These are phyloP conservation scores for Chrysoporthe deuterocubensis DNA, from an alignment of 2,329 filamentous ascomycete species.

Conservation along the genomic window DNA sequence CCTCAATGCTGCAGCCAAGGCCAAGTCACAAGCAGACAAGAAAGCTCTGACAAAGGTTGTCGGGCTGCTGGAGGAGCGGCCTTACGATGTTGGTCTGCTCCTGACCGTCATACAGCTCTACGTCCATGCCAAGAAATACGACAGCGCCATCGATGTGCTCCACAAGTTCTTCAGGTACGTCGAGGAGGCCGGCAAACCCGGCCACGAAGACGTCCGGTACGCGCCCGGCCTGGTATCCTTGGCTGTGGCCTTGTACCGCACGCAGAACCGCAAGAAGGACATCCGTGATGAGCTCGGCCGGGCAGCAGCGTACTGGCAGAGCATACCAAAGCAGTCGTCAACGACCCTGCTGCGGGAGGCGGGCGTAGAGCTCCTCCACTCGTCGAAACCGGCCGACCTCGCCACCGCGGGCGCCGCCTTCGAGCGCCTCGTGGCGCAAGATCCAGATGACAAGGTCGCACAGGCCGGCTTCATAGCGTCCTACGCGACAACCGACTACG, in stretches of 20 bases:
- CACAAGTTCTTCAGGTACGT: conserved; percentile 76
- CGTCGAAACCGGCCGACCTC: conserved; percentile 70
- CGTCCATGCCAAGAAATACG: conserved; percentile 70
- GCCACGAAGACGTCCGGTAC: conserved; percentile 72
- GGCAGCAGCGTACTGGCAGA: conserved; percentile 80
- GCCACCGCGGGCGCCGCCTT: conserved; percentile 79
- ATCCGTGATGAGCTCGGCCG: conserved; percentile 76
- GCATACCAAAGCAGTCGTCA: conserved; percentile 37
- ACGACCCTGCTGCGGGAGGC: conserved; percentile 72
- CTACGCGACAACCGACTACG: conserved; percentile 65
- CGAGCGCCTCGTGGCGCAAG: conserved; percentile 66
- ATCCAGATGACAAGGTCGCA: conserved; percentile 70
- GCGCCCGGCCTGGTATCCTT: conserved; percentile 84
- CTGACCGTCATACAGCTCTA: conserved; percentile 84
- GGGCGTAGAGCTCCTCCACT: conserved; percentile 80
- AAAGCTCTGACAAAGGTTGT: conserved; percentile 72
- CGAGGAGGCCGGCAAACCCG: conserved; percentile 61
- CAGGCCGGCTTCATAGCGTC: conserved; percentile 87
- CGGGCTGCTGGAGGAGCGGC: conserved; percentile 71
- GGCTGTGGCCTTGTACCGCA: conserved; percentile 76
- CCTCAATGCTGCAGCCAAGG: conserved; percentile 73
- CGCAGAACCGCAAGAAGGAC: conserved; percentile 73
- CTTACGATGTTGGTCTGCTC: conserved; percentile 78
- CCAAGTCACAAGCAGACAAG: conserved; percentile 65
- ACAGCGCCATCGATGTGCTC: conserved; percentile 74